phyloP scores from a whole-genome alignment of 768 basidiomycete genomes.

The Mycena belliarum region DNA sequence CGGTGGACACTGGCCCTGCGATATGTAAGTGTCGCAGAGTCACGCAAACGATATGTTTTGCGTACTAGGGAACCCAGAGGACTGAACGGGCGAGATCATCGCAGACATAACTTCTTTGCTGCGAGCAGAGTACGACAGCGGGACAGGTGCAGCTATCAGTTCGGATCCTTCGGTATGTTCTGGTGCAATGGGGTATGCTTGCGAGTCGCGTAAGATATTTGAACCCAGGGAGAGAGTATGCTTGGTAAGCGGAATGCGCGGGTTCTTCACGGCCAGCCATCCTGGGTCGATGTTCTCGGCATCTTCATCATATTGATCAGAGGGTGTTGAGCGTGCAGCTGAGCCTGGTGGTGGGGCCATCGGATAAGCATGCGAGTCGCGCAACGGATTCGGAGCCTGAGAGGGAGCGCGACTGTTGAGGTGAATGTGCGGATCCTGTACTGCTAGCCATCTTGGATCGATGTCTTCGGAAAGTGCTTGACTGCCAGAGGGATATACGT shows the following conservation, averaged over 20 bases:
- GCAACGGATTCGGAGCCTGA: too few relatives aligned
- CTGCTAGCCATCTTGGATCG: too few relatives aligned
- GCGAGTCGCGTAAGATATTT: constrained; percentile 16
- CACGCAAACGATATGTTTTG: too few relatives aligned
- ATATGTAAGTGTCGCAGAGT: neutral
- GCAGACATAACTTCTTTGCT: constrained; percentile 29
- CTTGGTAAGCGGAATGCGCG: neutral
- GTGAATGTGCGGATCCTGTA: too few relatives aligned
- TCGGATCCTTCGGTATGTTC: neutral
- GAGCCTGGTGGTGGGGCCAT: too few relatives aligned
- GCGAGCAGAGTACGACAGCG: constrained; percentile 31
- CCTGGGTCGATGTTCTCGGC: constrained; percentile 21
- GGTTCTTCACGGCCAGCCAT: neutral
- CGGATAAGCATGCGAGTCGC: too few relatives aligned
- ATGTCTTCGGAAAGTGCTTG: too few relatives aligned
- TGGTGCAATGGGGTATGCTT: neutral
- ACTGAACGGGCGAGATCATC: constrained; percentile 29
- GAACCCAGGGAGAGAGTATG: neutral
- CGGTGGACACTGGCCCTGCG: neutral
- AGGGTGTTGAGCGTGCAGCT: constrained; percentile 12
- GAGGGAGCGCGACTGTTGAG: too few relatives aligned
- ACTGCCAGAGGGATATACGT: constrained; percentile 13
- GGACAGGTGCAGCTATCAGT: constrained; percentile 32
- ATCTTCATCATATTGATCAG: constrained; percentile 17
- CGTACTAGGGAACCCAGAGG: constrained; percentile 3